These are phyloP conservation scores for Aspergillus neoniger DNA, from an alignment of 2,329 filamentous ascomycete species.

Conservation along the genomic window DNA sequence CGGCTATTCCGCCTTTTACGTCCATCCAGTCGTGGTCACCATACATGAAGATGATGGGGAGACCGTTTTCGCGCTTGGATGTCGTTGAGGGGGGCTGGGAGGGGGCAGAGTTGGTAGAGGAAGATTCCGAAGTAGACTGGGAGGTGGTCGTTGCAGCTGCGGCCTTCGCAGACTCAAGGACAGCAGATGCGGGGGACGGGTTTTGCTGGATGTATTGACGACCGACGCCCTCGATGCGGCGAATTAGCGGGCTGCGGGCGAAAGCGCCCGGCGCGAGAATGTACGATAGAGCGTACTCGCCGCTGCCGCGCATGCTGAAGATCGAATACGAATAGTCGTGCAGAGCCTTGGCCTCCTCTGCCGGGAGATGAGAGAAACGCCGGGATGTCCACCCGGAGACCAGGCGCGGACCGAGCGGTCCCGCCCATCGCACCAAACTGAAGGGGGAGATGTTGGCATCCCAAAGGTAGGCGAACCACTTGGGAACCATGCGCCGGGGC, in stretches of 20 bases:
- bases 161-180: constrained; percentile 15
- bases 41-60: constrained; percentile 91
- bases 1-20: constrained; percentile 76
- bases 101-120: constrained; percentile 27
- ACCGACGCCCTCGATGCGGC: constrained; percentile 82
- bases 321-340: constrained; percentile 94
- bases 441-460: constrained; percentile 97
- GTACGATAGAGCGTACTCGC: constrained; percentile 91
- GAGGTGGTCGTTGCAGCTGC: constrained; percentile 35
- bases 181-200: constrained; percentile 17
- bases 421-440: constrained; percentile 81
- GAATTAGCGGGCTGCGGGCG: constrained; percentile 82
- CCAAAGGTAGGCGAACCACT: constrained; percentile 93
- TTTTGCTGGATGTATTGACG: constrained; percentile 59
- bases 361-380: constrained; percentile 84
- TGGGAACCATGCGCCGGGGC: constrained; percentile 66
- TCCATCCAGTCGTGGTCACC: constrained; percentile 99
- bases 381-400: constrained; percentile 94
- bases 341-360: constrained; percentile 76
- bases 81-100: constrained; percentile 20
- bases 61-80: constrained; percentile 60
- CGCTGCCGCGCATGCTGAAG: constrained; percentile 87
- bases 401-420: constrained; percentile 85
- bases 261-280: constrained; percentile 92
- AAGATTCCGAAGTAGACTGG: constrained; percentile 33